phyloP scores from a whole-genome alignment of 257 asterid species.

The Solanum bukasovii region DNA sequence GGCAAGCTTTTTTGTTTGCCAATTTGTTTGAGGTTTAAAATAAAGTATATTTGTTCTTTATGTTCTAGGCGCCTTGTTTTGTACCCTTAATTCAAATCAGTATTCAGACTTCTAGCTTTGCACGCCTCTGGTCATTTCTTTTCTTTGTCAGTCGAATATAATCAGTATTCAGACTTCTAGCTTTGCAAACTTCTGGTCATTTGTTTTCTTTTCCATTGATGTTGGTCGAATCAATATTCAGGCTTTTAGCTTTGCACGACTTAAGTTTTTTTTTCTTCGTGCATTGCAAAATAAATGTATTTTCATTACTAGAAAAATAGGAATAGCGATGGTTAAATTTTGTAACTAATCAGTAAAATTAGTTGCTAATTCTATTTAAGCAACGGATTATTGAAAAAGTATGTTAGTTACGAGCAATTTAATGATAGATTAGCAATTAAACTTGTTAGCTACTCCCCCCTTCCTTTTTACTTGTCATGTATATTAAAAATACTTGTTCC shows the following conservation, averaged over 20 bases:
- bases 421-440: neutral
- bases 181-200: too few relatives aligned
- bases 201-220: too few relatives aligned
- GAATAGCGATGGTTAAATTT: too few relatives aligned
- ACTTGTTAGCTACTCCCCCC: neutral
- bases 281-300: neutral
- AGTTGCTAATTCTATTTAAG: neutral
- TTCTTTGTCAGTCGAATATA: too few relatives aligned
- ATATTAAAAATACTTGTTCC: too few relatives aligned
- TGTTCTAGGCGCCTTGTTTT: conserved; percentile 19
- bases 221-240: too few relatives aligned
- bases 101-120: too few relatives aligned
- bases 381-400: neutral
- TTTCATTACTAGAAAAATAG: neutral
- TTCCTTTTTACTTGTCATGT: too few relatives aligned
- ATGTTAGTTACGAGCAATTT: neutral
- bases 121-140: too few relatives aligned
- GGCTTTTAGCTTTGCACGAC: too few relatives aligned
- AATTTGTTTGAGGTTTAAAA: conserved; percentile 20
- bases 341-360: neutral
- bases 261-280: neutral
- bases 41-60: conserved; percentile 16
- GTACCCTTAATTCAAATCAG: neutral
- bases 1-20: conserved; percentile 17
- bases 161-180: too few relatives aligned